Base-by-base conservation (phyloP, 2,329 filamentous ascomycete species). In the Fusarium sp. region DNA sequence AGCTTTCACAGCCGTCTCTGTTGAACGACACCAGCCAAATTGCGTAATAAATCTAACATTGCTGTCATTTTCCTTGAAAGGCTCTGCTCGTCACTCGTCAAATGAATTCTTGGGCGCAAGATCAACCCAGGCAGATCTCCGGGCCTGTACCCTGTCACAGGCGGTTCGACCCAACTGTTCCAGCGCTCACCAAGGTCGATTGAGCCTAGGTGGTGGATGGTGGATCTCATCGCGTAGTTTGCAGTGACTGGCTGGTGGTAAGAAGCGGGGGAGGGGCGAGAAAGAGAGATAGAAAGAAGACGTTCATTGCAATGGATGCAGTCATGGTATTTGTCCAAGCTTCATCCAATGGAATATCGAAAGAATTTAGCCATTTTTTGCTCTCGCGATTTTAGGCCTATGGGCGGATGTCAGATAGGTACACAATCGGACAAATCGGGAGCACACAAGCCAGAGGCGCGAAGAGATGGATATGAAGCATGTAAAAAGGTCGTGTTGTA, bases 261-360 rank as follows among this genome's bases (percentile, higher is more conserved):
- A 53, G 55, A 53, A 62, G 67, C 63, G 67, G 67, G 67, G 67
- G 46, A 70, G 63, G 67, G 67, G 67, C 63, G 37, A 70, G 65
- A 65, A 69, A 54, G 46, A 50, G 44, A 61, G 57, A 48, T 35
- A 53, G 56, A 52, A 56, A 50, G 62, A 41, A 49, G 45, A 26
- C 33, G 30, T 37, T 37, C 50, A 63, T 63, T 48, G 44, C 50
- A 49, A 48, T 63, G 50, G 60, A 66, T 62, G 60, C 61, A 62
- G 62, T 69, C 61, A 69, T 60, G 52, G 46, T 43, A 33, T 30
- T 63, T 59, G 43, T 30, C 35, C 39, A 39, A 59, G 14, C 28
- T 44, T 56, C 39, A 51, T 56, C 66, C 66, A 70, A 67, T 65
- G 41, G 48, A 47, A 59, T 53, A n/a, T 13, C 28, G 17, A 26